Base-by-base conservation (phyloP, 2,329 filamentous ascomycete species). In the Penicillium olsonii region DNA sequence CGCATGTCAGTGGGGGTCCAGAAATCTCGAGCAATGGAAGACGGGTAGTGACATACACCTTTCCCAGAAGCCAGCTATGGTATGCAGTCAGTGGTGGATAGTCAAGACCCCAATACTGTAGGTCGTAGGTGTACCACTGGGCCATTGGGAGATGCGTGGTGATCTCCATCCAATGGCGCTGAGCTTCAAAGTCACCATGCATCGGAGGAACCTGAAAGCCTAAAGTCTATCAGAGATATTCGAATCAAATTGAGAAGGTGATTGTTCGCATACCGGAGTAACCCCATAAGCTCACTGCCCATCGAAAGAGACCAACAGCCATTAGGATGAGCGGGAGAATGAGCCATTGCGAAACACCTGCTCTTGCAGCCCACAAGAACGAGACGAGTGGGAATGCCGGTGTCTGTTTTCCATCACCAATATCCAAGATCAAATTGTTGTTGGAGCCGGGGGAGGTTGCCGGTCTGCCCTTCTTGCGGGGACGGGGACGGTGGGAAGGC, bases 151-250 rank as follows among this genome's bases (percentile, higher is more conserved):
- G 78, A 52, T 96, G 84, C 8, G 84, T 88, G 2, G 94, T 96
- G 57, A 99, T 79, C 67, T 99, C 94, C 92, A 99, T 96, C 94
- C 94, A 99, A 72, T 99, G 94, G 62, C 94, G 79, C 71, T 99
- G 94, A 3, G 95, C 94, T 76, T 99, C 94, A 73, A 96, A 99
- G 72, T 99, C 94, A 58, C 94, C 94, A 66, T 92, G 88, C 84
- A 96, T 91, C 5, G 94, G 94, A 29, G 92, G 92, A 52, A 83
- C 84, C 51, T 87, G 78, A 64, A 87, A 88, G 48, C 92, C 88
- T 91, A 54, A 2, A 33, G 20, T 38, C 4, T 48, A 37, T 56
- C 26, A 63, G 46, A 45, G 9, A 43, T 34, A 18, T 14, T 35
- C 39, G 38, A 53, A 4, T 39, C 3, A 27, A 12, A 17, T 29